Base-by-base conservation (phyloP, 2,329 filamentous ascomycete genomes). In the Apiospora hydei region DNA sequence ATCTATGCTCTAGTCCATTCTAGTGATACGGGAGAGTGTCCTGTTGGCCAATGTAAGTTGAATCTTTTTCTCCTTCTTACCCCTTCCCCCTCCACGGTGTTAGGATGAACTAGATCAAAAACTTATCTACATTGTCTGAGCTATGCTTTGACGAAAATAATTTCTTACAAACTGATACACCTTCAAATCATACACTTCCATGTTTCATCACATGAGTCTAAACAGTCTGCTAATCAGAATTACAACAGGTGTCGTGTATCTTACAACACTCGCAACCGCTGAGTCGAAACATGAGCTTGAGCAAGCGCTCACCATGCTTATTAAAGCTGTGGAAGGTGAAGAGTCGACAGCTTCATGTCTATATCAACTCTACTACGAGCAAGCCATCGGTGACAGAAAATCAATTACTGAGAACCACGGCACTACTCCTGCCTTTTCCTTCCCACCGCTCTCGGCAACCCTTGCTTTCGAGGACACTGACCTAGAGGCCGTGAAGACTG, bases 101-200 rank as follows among this genome's bases (percentile, higher is more conserved):
- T 87, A 93, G 95, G 96, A 98, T 98, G 95, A 98, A 88, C n/a
- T 21, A 83, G 84, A 84, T 89, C 84, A 83, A 84, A 97, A 96
- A 95, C 95, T 98, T 98, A 98, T 98, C 96, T 98, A 98, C 96
- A 98, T 98, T 98, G 95, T 93, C 96, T 95, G 96, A 97, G 93
- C 85, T 85, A 30, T 88, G 85, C 85, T 79, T 92, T 97, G 95
- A 97, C 91, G 95, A 96, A 88, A 87, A 82, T 87, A 87, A 89
- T 89, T 90, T 95, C 93, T 96, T 92, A 96, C 91, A 94, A 92
- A 85, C 94, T 97, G 94, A 97, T 90, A 84, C 86, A 85, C 83
- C 79, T 76, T 41, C 83, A 84, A 78, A 84, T 76, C 24, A 64
- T 41, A 46, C 44, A 47, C 18, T 68, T 68, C 24, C n/a, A 26